phyloP scores from a whole-genome alignment of 257 asterid species.

The Solanum megistacrolobum region DNA sequence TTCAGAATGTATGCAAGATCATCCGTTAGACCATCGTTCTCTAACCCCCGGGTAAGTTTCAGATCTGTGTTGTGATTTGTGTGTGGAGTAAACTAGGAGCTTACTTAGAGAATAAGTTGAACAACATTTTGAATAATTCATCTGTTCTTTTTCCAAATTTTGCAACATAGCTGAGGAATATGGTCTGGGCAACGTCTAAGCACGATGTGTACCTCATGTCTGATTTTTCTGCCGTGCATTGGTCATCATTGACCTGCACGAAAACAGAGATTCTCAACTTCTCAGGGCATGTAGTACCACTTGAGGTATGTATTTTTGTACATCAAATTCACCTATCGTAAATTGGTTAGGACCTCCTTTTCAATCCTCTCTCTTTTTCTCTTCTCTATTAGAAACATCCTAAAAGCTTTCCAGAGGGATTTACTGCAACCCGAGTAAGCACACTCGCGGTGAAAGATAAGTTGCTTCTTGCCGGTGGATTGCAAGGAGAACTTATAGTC shows the following conservation, averaged over 20 bases:
- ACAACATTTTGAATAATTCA: background rate
- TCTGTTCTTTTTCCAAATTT: background rate
- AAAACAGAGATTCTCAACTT: slow-evolving; percentile 75
- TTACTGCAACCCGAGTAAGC: slow-evolving; percentile 71
- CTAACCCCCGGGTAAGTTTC: slow-evolving; percentile 60
- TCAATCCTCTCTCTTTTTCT: background rate
- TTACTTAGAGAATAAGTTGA: background rate
- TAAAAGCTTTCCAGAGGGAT: slow-evolving; percentile 67
- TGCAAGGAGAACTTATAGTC: slow-evolving; percentile 90
- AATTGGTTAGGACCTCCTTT: background rate
- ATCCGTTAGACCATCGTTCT: slow-evolving; percentile 61
- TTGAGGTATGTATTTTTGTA: slow-evolving; percentile 43
- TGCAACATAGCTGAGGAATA: slow-evolving; percentile 66
- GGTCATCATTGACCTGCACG: slow-evolving; percentile 62
- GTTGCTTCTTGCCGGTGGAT: slow-evolving; percentile 48
- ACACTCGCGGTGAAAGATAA: slow-evolving; percentile 63
- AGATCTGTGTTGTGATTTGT: background rate
- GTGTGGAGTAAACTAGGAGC: background rate
- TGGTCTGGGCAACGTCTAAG: slow-evolving; percentile 75
- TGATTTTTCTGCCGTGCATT: slow-evolving; percentile 66
- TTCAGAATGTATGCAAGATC: slow-evolving; percentile 71
- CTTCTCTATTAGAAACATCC: slow-evolving; percentile 66
- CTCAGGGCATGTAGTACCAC: slow-evolving; percentile 77
- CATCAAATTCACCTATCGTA: background rate
- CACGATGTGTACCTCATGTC: slow-evolving; percentile 91